phyloP scores from a whole-genome alignment of 441 rosid genomes.

The Adansonia gregorii region DNA sequence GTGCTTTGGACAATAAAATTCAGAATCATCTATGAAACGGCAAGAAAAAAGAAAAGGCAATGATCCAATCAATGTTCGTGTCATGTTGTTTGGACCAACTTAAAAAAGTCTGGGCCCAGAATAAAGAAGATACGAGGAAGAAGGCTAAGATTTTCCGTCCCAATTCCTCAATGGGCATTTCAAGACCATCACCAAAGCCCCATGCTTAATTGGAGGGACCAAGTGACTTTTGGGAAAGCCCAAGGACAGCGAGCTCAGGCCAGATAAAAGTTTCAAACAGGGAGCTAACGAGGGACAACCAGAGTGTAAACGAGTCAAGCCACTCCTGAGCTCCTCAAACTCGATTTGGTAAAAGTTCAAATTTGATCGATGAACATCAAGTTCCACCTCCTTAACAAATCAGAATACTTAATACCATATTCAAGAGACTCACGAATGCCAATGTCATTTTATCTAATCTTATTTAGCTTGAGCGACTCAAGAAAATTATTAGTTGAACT shows the following conservation, averaged over 20 bases:
- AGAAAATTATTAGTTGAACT: background rate
- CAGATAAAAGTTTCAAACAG: no score
- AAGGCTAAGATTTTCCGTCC: background rate
- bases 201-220: background rate
- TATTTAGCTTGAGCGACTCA: background rate
- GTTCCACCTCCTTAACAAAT: no score
- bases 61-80: background rate
- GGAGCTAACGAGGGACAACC: no score
- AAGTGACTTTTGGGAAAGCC: background rate
- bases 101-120: background rate
- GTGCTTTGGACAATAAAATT: background rate
- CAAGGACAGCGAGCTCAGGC: no score
- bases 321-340: no score
- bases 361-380: no score
- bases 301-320: no score
- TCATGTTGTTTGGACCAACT: background rate
- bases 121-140: no score
- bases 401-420: background rate
- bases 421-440: no score
- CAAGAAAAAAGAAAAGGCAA: background rate
- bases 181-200: background rate
- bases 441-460: no score
- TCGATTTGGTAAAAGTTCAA: no score
- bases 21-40: background rate
- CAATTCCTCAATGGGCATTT: background rate